These are phyloP conservation scores for Candida broadrunensis DNA, from an alignment of 805 yeast species.

Conservation along the genomic window DNA sequence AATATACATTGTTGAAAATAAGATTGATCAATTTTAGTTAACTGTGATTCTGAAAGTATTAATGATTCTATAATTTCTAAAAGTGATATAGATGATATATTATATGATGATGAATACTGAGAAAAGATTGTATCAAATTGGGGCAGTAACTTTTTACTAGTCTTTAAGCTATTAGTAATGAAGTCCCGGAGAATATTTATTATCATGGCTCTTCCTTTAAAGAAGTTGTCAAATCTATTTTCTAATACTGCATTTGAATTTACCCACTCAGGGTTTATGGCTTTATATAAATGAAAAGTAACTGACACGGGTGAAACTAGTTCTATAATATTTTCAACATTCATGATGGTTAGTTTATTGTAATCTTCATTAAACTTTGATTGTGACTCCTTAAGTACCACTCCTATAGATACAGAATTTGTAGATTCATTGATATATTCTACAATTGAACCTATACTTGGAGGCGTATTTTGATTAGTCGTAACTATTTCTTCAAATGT, in stretches of 20 bases:
- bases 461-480: constrained; percentile 13
- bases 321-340: constrained; percentile 26
- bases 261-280: constrained; percentile 20
- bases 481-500: constrained; percentile 12
- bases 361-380: constrained; percentile 32
- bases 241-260: constrained; percentile 12
- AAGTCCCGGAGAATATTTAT: constrained; percentile 24
- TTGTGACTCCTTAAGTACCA: constrained; percentile 29
- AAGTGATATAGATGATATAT: constrained; percentile 13
- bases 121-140: constrained; percentile 20
- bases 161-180: constrained; percentile 13
- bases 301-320: constrained; percentile 25
- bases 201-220: constrained; percentile 14
- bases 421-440: constrained; percentile 24
- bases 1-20: constrained; percentile 27
- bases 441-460: constrained; percentile 36
- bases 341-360: constrained; percentile 30
- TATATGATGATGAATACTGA: constrained; percentile 14
- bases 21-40: constrained; percentile 11
- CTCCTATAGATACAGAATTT: constrained; percentile 24
- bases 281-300: constrained; percentile 25
- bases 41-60: constrained; percentile 9
- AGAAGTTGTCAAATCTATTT: constrained; percentile 18
- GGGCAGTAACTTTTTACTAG: constrained; percentile 8
- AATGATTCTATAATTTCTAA: constrained; percentile 12